Percentiles rank a stretch among this genome's conserved stretches.
Evolutionary conservation across 306 rosid genomes (phyloP).

Genomic region (Myrica gale): DNA sequence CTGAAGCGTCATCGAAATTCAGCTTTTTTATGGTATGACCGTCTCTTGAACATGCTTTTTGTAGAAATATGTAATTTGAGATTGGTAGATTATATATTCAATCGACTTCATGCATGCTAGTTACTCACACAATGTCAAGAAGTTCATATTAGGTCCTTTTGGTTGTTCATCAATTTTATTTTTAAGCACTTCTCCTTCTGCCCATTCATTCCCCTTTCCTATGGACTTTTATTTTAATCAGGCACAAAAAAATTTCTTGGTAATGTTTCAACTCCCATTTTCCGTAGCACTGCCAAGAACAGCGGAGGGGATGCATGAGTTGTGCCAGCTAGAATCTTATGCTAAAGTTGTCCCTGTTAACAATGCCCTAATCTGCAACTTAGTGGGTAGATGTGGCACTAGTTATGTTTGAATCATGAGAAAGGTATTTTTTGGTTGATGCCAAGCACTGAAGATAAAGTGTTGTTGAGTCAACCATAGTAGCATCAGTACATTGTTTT

Average conservation of each 20-base stretch:
- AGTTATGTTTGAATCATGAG: background rate
- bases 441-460: background rate
- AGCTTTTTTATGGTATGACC: conserved; percentile 40
- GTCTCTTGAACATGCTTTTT: background rate
- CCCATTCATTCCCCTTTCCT: background rate
- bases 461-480: background rate
- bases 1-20: conserved; percentile 35
- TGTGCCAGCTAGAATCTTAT: background rate
- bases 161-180: background rate
- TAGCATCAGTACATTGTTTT: no score
- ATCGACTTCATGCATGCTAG: background rate
- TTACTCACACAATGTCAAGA: background rate
- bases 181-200: background rate
- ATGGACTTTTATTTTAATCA: background rate
- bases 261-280: background rate
- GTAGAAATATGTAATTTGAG: background rate
- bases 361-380: background rate
- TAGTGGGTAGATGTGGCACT: background rate
- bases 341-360: background rate
- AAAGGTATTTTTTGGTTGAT: background rate
- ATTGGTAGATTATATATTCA: background rate
- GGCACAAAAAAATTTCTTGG: background rate
- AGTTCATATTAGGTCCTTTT: background rate
- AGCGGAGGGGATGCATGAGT: background rate
- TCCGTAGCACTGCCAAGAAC: background rate